Conservation (phyloP, 768 basidiomycete genomes). For the Kockovaella imperatae region DNA sequence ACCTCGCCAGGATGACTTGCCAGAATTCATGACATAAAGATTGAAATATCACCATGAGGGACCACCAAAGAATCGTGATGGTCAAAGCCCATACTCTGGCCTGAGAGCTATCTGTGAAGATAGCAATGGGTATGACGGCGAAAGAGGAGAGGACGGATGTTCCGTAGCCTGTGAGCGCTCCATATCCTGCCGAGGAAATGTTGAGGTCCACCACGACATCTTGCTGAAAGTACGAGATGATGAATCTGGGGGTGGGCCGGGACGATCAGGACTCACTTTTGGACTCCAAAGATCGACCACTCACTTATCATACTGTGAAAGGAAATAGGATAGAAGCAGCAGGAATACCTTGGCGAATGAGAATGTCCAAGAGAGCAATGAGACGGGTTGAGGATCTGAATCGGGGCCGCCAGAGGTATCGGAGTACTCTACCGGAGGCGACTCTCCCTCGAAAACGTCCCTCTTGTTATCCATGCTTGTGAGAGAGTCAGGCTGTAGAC, state of each 20-base stretch:
- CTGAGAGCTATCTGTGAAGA: constrained; percentile 1
- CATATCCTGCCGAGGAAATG: constrained; percentile 2
- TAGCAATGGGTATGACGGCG: constrained; percentile 3
- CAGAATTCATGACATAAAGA: constrained; percentile 1
- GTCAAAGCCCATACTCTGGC: background rate
- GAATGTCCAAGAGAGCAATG: too few species aligned
- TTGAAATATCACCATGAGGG: constrained; percentile 6
- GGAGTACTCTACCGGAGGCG: too few species aligned
- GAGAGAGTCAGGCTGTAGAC: too few species aligned
- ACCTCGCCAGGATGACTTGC: constrained; percentile 2
- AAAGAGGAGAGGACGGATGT: constrained; percentile 6
- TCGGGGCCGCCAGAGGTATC: too few species aligned
- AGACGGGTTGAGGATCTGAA: too few species aligned
- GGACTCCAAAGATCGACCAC: background rate
- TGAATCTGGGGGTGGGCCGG: constrained; percentile 1
- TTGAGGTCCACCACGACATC: background rate
- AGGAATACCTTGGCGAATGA: background rate
- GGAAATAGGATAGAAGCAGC: constrained; percentile 4
- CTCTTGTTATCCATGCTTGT: too few species aligned
- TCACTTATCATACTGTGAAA: constrained; percentile 6
- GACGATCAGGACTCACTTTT: too few species aligned
- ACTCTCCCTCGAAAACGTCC: too few species aligned
- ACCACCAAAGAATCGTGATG: constrained; percentile 4
- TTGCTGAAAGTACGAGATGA: constrained; percentile 5
- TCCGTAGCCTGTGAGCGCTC: constrained; percentile 2